Percentiles rank a stretch among this genome's conserved stretches.
phyloP scores from a whole-genome alignment of 2,329 filamentous ascomycete genomes.

The Harringtonia aguacate region DNA sequence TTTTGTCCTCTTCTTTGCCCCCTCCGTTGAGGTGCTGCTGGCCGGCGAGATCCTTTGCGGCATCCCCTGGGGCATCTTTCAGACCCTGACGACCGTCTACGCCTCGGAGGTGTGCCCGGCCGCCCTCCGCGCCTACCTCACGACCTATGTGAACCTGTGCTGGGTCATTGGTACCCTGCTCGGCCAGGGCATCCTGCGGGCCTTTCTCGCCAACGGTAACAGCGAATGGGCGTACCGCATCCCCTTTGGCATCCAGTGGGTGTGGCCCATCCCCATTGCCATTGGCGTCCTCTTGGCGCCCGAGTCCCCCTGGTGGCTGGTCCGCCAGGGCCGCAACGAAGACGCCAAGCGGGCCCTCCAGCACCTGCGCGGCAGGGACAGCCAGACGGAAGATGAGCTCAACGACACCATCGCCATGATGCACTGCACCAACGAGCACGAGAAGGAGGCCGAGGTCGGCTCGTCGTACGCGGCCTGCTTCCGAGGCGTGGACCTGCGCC shows the following conservation, averaged over 20 bases:
- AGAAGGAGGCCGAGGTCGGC: constrained; percentile 38
- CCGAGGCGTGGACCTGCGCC: constrained; percentile 34
- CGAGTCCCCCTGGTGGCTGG: constrained; percentile 40
- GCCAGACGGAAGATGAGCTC: constrained; percentile 18
- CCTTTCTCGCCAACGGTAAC: constrained; percentile 25
- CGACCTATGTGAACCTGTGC: constrained; percentile 50
- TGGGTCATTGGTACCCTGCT: constrained; percentile 53
- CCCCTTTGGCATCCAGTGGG: constrained; percentile 39
- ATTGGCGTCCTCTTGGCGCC: constrained; percentile 35
- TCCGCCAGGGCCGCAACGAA: constrained; percentile 27
- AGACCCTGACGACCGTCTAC: constrained; percentile 47
- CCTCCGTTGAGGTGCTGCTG: constrained; percentile 42
- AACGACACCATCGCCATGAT: constrained; percentile 42
- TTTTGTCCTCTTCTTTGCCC: constrained; percentile 54
- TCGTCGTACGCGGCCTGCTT: constrained; percentile 42
- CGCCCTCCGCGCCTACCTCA: constrained; percentile 44
- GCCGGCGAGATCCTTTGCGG: constrained; percentile 51
- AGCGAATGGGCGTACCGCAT: constrained; percentile 34
- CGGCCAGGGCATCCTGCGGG: constrained; percentile 34
- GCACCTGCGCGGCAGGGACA: constrained; percentile 23
- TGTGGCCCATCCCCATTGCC: constrained; percentile 34
- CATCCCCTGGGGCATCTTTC: constrained; percentile 50
- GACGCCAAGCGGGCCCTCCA: constrained; percentile 29
- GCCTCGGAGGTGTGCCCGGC: constrained; percentile 51
- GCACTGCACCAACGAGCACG: constrained; percentile 46